Conservation (phyloP, 1,139 yeast genomes). For the Spencermartinsiella ligniputridi region DNA sequence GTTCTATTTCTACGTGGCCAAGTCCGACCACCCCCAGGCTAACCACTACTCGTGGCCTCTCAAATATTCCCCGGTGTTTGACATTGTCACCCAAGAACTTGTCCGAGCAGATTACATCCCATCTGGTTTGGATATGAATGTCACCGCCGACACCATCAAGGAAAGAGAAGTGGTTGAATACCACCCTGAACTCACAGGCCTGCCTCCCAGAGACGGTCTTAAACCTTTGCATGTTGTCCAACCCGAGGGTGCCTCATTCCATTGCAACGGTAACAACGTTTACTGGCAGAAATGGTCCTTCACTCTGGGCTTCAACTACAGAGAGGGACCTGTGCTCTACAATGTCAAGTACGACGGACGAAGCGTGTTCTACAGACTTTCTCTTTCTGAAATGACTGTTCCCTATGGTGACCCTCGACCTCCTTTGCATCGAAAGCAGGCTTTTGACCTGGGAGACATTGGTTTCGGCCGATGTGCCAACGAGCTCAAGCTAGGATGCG, state of each 20-base stretch:
- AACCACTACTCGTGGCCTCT: conserved; percentile 78
- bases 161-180: conserved; percentile 9
- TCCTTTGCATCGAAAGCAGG: conserved; percentile 82
- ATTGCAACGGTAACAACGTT: conserved; percentile 62
- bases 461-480: conserved; percentile 86
- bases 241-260: conserved; percentile 78
- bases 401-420: conserved; percentile 77
- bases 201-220: conserved; percentile 48
- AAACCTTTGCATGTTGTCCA: conserved; percentile 64
- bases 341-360: conserved; percentile 67
- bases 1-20: conserved; percentile 56
- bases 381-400: conserved; percentile 78
- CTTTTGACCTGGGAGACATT: conserved; percentile 80
- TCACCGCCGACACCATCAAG: conserved; percentile 12
- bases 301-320: conserved; percentile 78
- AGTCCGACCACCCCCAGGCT: conserved; percentile 60
- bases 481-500: conserved; percentile 74
- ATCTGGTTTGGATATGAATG: conserved; percentile 42
- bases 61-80: conserved; percentile 70
- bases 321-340: conserved; percentile 78
- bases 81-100: conserved; percentile 53
- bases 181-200: conserved; percentile 26
- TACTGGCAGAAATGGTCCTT: conserved; percentile 72
- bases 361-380: conserved; percentile 63
- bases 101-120: conserved; percentile 70